Conservation (phyloP, 129 eudicot genomes). For the Dittrichia graveolens region DNA sequence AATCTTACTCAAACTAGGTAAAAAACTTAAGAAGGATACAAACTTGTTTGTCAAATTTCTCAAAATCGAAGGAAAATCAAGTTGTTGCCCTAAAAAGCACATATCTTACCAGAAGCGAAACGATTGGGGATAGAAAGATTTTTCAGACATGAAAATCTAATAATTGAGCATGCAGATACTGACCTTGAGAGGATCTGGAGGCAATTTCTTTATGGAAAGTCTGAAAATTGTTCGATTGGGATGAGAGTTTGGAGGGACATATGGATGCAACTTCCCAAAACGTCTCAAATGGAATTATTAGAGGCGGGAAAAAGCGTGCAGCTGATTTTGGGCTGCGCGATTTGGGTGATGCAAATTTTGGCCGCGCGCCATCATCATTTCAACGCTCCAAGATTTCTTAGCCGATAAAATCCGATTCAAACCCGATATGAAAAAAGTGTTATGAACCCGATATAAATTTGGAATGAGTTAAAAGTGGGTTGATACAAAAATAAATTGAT, state of each 20-base stretch:
- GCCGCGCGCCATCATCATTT: constrained; percentile 15
- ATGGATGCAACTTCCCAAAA: constrained; percentile 19
- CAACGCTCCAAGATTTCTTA: too few relatives aligned
- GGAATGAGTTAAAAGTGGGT: too few relatives aligned
- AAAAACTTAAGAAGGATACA: background rate
- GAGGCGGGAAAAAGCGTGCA: constrained; percentile 27
- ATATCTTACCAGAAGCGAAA: constrained; percentile 14
- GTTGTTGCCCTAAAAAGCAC: constrained; percentile 24
- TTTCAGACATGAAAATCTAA: background rate
- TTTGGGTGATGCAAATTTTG: background rate
- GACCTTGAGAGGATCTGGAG: constrained; percentile 24
- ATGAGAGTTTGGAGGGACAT: constrained; percentile 23
- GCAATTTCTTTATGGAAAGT: constrained; percentile 15
- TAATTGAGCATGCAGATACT: constrained; percentile 20
- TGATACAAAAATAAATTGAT: too few relatives aligned
- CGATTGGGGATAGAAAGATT: constrained; percentile 14
- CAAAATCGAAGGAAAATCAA: constrained; percentile 9
- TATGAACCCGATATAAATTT: too few relatives aligned
- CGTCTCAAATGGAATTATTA: constrained; percentile 22
- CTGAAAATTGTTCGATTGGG: background rate
- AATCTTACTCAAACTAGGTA: background rate
- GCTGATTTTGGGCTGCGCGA: background rate
- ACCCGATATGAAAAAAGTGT: too few relatives aligned
- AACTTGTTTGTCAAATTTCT: constrained; percentile 2
- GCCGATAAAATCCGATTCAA: too few relatives aligned